A percentile compares a stretch with the other conserved stretches of the same genome.
Evolutionary conservation across 2,329 filamentous ascomycete species (phyloP).

Genomic region (Mollisiaceae sp.): DNA sequence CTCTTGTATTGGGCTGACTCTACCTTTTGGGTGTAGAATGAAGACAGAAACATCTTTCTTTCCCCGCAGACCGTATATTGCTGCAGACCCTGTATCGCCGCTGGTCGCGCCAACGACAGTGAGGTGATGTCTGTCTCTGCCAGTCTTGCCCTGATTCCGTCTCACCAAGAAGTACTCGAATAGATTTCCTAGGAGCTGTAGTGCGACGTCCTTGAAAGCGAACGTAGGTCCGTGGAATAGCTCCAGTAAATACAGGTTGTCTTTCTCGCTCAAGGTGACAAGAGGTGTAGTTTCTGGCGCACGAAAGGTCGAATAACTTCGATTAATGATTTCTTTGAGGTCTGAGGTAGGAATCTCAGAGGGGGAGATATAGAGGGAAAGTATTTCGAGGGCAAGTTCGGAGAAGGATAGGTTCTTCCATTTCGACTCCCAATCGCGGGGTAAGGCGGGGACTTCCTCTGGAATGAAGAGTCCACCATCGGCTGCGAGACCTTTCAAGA

Average conservation of each 20-base stretch:
- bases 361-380: conserved; percentile 85
- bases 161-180: conserved; percentile 87
- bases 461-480: conserved; percentile 25
- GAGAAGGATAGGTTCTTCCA: conserved; percentile 83
- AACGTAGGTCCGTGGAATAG: conserved; percentile 96
- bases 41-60: conserved; percentile 98
- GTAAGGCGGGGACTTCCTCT: conserved; percentile 65
- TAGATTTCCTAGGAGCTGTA: conserved; percentile 95
- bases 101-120: conserved; percentile 87
- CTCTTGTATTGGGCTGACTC: conserved; percentile 90
- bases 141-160: conserved; percentile 72
- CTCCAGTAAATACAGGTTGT: conserved; percentile 85
- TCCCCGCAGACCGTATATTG: conserved; percentile 91
- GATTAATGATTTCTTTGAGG: conserved; percentile 80
- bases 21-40: conserved; percentile 91
- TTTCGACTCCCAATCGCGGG: conserved; percentile 64
- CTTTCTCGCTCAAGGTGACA: conserved; percentile 71
- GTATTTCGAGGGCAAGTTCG: conserved; percentile 82
- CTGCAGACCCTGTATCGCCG: conserved; percentile 90
- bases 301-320: conserved; percentile 90
- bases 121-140: conserved; percentile 70
- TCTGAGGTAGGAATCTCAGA: conserved; percentile 82
- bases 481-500: conserved; percentile 19
- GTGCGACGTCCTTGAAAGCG: conserved; percentile 92
- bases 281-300: conserved; percentile 78